phyloP scores from a whole-genome alignment of 257 asterid genomes.

The Ocimum tenuiflorum region DNA sequence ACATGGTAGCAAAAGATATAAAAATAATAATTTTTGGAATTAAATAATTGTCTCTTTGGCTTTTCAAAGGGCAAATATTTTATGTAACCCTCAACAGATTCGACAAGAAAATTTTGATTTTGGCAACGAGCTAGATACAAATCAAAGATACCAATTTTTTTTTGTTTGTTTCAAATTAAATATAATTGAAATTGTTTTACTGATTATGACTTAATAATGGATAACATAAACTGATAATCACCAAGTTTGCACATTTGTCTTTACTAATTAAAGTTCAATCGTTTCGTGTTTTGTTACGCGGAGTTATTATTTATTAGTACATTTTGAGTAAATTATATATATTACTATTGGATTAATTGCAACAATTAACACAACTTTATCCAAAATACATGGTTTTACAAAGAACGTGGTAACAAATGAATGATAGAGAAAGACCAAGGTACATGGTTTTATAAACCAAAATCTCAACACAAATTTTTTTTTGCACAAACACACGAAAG shows the following conservation, averaged over 20 bases:
- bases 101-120: background rate
- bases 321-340: too few relatives aligned
- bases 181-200: background rate
- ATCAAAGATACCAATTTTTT: background rate
- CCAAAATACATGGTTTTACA: background rate
- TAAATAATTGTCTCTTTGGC: slow-evolving; percentile 13
- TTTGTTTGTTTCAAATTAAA: too few relatives aligned
- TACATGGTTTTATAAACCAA: background rate
- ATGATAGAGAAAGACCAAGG: background rate
- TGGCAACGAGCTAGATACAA: background rate
- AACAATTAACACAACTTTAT: too few relatives aligned
- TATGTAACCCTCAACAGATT: background rate
- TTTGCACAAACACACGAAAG: too few relatives aligned
- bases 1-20: background rate
- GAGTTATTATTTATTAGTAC: too few relatives aligned
- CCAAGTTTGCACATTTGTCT: too few relatives aligned
- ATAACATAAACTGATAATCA: background rate
- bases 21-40: background rate
- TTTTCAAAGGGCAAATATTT: slow-evolving; percentile 13
- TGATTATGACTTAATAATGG: background rate
- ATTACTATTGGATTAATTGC: too few relatives aligned
- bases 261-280: too few relatives aligned
- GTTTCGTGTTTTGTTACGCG: too few relatives aligned
- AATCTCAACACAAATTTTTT: too few relatives aligned
- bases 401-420: background rate